Evolutionary conservation across 1,284 basidiomycete species (phyloP).

Genomic region (Ceratobasidium sp.): DNA sequence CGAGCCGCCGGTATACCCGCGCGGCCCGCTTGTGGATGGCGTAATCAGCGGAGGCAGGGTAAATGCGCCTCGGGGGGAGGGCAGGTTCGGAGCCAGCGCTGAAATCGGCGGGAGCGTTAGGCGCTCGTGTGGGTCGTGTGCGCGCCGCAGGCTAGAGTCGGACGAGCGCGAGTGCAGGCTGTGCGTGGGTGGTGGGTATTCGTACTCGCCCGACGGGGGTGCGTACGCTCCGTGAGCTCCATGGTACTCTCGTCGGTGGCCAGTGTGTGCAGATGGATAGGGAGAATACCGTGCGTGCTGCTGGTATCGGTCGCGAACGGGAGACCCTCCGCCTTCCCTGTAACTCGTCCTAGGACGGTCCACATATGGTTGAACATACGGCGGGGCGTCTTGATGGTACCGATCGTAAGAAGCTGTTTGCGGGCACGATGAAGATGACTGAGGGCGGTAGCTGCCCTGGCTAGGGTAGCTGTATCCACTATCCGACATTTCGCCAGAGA

Average conservation of each 20-base stretch:
- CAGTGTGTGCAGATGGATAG: conserved; percentile 25
- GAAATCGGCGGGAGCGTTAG: conserved; percentile 41
- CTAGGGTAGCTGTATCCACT: conserved; percentile 25
- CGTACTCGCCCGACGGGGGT: conserved; percentile 24
- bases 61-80: conserved; percentile 40
- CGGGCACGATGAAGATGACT: conserved; percentile 38
- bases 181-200: conserved; percentile 1
- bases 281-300: conserved; percentile 37
- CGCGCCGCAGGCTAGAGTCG: conserved; percentile 31
- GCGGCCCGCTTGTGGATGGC: conserved; percentile 1
- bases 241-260: conserved; percentile 29
- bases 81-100: conserved; percentile 38
- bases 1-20: not conserved
- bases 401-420: conserved; percentile 11
- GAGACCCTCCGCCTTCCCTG: conserved; percentile 30
- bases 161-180: conserved; percentile 27
- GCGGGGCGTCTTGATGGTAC: conserved; percentile 33
- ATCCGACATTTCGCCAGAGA: conserved; percentile 42
- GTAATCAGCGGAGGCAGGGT: conserved; percentile 35
- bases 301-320: conserved; percentile 31
- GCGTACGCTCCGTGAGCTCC: conserved; percentile 7
- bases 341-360: conserved; percentile 30
- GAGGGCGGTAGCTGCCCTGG: conserved; percentile 37
- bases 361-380: conserved; percentile 17
- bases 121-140: conserved; percentile 37